Evolutionary conservation across 345 rosid species (phyloP).

Genomic region (Eucalyptus lansdowneana): DNA sequence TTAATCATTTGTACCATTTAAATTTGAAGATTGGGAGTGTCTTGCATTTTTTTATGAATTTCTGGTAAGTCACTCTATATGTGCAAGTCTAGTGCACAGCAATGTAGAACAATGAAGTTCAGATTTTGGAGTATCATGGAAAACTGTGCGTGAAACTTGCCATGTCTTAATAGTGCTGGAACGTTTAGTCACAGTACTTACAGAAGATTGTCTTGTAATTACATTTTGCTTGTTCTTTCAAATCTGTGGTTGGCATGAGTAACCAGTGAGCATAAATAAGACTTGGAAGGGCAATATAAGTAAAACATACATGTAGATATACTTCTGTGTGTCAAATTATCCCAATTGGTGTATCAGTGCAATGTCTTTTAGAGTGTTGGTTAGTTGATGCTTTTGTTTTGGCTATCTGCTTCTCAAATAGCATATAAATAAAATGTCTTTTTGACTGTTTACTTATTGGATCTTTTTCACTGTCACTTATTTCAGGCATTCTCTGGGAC

Average conservation of each 20-base stretch:
- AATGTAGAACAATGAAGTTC: background rate
- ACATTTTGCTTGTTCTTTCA: background rate
- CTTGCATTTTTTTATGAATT: background rate
- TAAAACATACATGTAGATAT: background rate
- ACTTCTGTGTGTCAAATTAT: background rate
- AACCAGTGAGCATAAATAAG: background rate
- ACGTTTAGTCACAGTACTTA: background rate
- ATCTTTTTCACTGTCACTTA: background rate
- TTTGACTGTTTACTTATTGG: background rate
- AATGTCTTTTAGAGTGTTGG: background rate
- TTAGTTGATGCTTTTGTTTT: background rate
- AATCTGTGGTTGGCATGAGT: background rate
- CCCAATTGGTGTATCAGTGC: background rate
- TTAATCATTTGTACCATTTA: background rate
- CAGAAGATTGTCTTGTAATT: background rate
- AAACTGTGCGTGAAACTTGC: background rate
- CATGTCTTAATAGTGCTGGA: background rate
- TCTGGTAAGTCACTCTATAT: background rate
- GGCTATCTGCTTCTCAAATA: background rate
- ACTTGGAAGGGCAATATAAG: background rate
- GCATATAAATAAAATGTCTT: background rate
- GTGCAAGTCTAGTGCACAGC: background rate
- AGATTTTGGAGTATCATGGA: background rate
- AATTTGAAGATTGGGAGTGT: background rate
- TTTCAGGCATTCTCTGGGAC: conserved; percentile 95